Conservation (phyloP, 1,284 basidiomycete genomes). For the Agroathelia rolfsii region DNA sequence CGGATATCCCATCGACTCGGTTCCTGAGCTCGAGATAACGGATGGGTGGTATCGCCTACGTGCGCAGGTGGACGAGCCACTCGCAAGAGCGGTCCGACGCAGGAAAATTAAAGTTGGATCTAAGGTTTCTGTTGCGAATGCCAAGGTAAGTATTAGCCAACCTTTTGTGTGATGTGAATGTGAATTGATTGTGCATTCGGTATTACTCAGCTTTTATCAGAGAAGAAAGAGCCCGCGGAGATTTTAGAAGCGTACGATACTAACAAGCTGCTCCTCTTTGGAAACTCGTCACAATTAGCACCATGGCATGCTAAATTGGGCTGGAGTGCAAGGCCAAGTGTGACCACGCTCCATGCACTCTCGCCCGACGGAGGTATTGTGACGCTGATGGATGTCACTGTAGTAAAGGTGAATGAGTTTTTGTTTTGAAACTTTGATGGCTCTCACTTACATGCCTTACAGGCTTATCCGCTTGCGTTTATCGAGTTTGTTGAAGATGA, state of each 20-base stretch:
- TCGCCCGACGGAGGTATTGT: constrained; percentile 77
- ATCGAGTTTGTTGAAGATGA: constrained; percentile 47
- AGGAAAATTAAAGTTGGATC: constrained; percentile 67
- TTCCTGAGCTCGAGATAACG: constrained; percentile 72
- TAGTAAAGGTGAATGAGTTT: constrained; percentile 47
- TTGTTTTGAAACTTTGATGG: constrained; percentile 25
- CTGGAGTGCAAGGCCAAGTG: constrained; percentile 50
- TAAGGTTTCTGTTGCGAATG: constrained; percentile 77
- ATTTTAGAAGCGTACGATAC: constrained; percentile 75
- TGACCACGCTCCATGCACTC: constrained; percentile 74
- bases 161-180: constrained; percentile 1
- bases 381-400: constrained; percentile 65
- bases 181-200: constrained; percentile 5
- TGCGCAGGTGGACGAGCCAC: constrained; percentile 64
- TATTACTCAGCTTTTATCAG: constrained; percentile 49
- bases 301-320: constrained; percentile 87
- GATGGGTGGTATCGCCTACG: constrained; percentile 94
- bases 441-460: constrained; percentile 6
- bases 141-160: constrained; percentile 46
- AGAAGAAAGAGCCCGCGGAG: constrained; percentile 71
- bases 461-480: constrained; percentile 58
- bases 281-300: constrained; percentile 80
- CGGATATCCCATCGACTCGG: constrained; percentile 25
- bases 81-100: constrained; percentile 60
- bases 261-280: constrained; percentile 57